A percentile compares a stretch with the other conserved stretches of the same genome.
These are phyloP conservation scores for Allomyces macrogynus DNA, from an alignment of 192 early-diverging fungal genomes.

Conservation along the genomic window DNA sequence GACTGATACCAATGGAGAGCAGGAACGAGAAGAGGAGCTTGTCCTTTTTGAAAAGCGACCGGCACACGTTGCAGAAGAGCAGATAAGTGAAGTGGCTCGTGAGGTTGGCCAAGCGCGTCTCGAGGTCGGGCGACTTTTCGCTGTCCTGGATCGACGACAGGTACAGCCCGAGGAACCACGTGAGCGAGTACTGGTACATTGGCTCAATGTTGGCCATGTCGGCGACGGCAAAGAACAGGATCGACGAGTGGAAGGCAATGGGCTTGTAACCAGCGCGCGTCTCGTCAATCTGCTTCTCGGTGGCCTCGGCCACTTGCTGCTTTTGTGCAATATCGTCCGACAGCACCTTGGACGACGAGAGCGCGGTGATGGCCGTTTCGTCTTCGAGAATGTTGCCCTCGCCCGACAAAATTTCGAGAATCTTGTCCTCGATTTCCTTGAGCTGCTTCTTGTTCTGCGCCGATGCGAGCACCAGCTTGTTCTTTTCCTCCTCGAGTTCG, in stretches of 20 bases:
- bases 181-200: slow-evolving; percentile 50
- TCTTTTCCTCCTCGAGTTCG: slow-evolving; percentile 48
- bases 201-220: slow-evolving; percentile 45
- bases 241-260: slow-evolving; percentile 40
- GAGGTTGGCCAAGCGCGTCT: slow-evolving; percentile 18
- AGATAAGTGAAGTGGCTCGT: slow-evolving; percentile 31
- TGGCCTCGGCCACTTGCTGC: slow-evolving; percentile 45
- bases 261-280: slow-evolving; percentile 40
- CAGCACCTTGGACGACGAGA: slow-evolving; percentile 31
- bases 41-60: slow-evolving; percentile 42
- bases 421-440: slow-evolving; percentile 47
- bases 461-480: slow-evolving; percentile 34
- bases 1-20: slow-evolving; percentile 25
- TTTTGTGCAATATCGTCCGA: slow-evolving; percentile 41
- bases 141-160: slow-evolving; percentile 25
- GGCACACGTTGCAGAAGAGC: slow-evolving; percentile 33
- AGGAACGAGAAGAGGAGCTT: slow-evolving; percentile 40
- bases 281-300: slow-evolving; percentile 44
- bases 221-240: slow-evolving; percentile 42
- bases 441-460: slow-evolving; percentile 41
- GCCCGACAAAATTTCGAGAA: slow-evolving; percentile 34
- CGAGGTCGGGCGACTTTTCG: slow-evolving; percentile 33
- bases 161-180: slow-evolving; percentile 46
- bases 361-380: slow-evolving; percentile 38
- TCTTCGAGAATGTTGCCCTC: slow-evolving; percentile 50